These are phyloP conservation scores for Saccharomycopsis capsularis DNA, from an alignment of 805 yeast genomes.

Conservation along the genomic window DNA sequence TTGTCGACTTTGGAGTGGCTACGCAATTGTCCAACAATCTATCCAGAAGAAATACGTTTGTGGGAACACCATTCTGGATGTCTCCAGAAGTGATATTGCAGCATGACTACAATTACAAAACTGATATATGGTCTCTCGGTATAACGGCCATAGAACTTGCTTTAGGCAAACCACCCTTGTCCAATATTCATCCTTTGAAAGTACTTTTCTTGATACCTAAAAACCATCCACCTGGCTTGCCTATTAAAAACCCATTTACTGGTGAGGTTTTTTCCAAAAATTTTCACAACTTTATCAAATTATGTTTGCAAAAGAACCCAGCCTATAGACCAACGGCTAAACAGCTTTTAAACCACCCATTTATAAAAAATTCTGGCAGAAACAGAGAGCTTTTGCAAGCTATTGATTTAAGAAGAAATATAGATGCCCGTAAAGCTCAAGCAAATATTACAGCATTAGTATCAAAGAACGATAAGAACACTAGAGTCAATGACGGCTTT, in stretches of 20 bases:
- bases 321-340: constrained; percentile 56
- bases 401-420: constrained; percentile 35
- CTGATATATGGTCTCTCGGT: constrained; percentile 94
- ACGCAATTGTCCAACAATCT: constrained; percentile 68
- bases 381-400: constrained; percentile 32
- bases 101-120: constrained; percentile 72
- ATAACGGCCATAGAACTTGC: constrained; percentile 72
- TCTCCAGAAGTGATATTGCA: constrained; percentile 87
- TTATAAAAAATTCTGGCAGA: constrained; percentile 38
- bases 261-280: constrained; percentile 33
- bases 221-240: constrained; percentile 36
- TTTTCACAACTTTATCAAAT: constrained; percentile 61
- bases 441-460: background rate
- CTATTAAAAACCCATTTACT: constrained; percentile 23
- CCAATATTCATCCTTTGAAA: constrained; percentile 48
- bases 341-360: constrained; percentile 56
- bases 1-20: constrained; percentile 92
- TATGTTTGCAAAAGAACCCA: constrained; percentile 70
- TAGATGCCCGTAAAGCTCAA: constrained; percentile 31
- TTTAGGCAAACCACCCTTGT: constrained; percentile 64
- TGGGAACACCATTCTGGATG: constrained; percentile 98
- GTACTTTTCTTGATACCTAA: constrained; percentile 46
- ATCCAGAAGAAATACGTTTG: constrained; percentile 64
- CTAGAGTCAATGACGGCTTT: no score
- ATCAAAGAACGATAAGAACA: no score